Base-by-base conservation (phyloP, 805 yeast species). In the Teunomyces aglyptinius region DNA sequence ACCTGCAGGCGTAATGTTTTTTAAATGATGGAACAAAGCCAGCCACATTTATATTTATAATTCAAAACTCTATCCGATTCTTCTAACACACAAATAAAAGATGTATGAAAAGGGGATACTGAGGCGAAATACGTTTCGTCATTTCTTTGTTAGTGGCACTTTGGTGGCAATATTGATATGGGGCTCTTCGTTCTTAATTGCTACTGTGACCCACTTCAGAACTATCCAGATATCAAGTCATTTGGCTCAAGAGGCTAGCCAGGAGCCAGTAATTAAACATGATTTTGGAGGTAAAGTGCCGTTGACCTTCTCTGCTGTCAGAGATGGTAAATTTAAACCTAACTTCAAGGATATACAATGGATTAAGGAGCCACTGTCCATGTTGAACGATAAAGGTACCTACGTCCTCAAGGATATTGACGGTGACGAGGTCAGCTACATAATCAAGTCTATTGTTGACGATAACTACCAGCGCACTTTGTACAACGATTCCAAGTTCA, bases 281-380 rank as follows among this genome's bases (percentile, higher is more conserved):
- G 31, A 42, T 39, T 39, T 41, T 29, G 51, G 50, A 11, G 65
- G 64, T 1, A 64, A 61, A 47, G 48, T 50, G 7, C 65, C 64
- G 13, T 53, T 72, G 38, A 60, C 64, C 39, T 59, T 67, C 28
- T 49, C 60, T 3, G 58, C 57, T 7, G 64, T 64, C 2, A 74
- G 92, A 52, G 77, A 78, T 43, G 81, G 81, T 1, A 71, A 77
- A 3, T 86, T 86, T 54, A 50, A 59, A 0, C 85, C 94, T 0
- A 63, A 68, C 12, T 64, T 57, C 42, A 77, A 79, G 50, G 62
- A 76, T 6, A 70, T 89, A 27, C 92, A 86, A 61, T 89, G 96
- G 96, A 78, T 88, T 38, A 69, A 65, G 13, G 68, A 70, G 16
- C 80, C 81, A 1, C 71, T 71, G 19, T 77, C 85, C 0, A 57